Evolutionary conservation across 1,139 yeast genomes (phyloP).

Genomic region (Tardiomyces depauwii): DNA sequence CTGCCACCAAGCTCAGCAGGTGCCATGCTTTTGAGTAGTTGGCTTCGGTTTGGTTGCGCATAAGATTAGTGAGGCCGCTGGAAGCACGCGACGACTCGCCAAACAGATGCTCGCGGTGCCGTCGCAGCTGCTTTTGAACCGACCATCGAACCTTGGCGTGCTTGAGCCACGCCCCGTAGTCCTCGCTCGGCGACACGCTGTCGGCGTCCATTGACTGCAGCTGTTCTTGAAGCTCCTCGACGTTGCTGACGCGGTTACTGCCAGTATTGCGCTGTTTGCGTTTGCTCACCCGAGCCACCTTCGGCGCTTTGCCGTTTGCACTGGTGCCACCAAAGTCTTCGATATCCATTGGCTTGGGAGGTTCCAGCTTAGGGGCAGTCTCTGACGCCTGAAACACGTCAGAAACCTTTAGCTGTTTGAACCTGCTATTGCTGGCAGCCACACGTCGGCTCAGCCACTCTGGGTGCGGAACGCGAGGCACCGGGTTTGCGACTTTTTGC

Average conservation of each 20-base stretch:
- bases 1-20: constrained; percentile 2
- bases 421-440: constrained; percentile 46
- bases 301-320: constrained; percentile 8
- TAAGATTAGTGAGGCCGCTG: constrained; percentile 50
- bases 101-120: constrained; percentile 64
- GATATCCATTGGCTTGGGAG: constrained; percentile 39
- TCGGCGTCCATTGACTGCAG: background rate
- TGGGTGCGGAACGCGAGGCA: constrained; percentile 89
- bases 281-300: constrained; percentile 7
- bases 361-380: background rate
- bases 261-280: constrained; percentile 6
- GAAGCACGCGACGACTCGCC: constrained; percentile 34
- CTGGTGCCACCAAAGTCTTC: constrained; percentile 54
- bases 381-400: constrained; percentile 39
- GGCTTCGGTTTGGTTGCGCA: constrained; percentile 65
- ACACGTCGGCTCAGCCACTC: constrained; percentile 77
- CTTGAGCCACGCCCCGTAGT: constrained; percentile 63
- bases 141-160: constrained; percentile 85
- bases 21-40: constrained; percentile 35
- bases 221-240: constrained; percentile 2
- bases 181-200: constrained; percentile 52
- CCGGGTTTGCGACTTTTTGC: constrained; percentile 85
- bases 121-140: constrained; percentile 56
- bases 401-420: constrained; percentile 58
- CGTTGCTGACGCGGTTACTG: background rate